These are phyloP conservation scores for Periconia sp. DNA, from an alignment of 2,329 filamentous ascomycete genomes.

Conservation along the genomic window DNA sequence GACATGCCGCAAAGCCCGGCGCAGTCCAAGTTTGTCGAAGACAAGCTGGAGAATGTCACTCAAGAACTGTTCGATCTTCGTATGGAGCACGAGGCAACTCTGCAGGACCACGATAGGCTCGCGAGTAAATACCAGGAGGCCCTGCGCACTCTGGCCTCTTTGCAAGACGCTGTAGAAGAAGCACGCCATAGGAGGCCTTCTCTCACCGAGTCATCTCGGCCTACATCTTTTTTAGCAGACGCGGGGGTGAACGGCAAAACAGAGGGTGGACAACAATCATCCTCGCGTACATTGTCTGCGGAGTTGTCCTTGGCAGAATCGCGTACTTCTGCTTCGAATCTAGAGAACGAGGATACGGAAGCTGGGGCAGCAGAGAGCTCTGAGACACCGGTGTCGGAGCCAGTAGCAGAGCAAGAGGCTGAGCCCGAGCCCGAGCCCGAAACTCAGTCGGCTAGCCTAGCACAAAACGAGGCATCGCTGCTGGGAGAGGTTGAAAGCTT, in stretches of 20 bases:
- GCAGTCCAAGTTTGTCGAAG: constrained; percentile 82
- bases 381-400: constrained; percentile 54
- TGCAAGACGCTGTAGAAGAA: constrained; percentile 85
- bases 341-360: constrained; percentile 49
- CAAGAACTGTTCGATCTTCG: constrained; percentile 90
- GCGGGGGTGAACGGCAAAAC: constrained; percentile 68
- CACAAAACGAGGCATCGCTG: constrained; percentile 18
- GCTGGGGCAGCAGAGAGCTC: constrained; percentile 55
- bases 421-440: too few species aligned
- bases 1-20: constrained; percentile 68
- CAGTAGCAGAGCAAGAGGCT: not conserved
- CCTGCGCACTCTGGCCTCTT: constrained; percentile 75
- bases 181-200: constrained; percentile 60
- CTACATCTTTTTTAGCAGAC: constrained; percentile 84
- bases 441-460: constrained; percentile 18
- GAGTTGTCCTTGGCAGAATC: constrained; percentile 88
- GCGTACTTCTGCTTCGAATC: constrained; percentile 35
- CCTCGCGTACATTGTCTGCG: constrained; percentile 88
- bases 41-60: constrained; percentile 88
- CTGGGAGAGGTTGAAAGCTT: constrained; percentile 70
- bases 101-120: constrained; percentile 79
- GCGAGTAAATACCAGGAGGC: constrained; percentile 90
- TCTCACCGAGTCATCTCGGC: constrained; percentile 61
- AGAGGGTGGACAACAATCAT: constrained; percentile 69
- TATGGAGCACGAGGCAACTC: constrained; percentile 82